phyloP scores from a whole-genome alignment of 192 early-diverging fungal genomes.

The Coemansia aciculifera region DNA sequence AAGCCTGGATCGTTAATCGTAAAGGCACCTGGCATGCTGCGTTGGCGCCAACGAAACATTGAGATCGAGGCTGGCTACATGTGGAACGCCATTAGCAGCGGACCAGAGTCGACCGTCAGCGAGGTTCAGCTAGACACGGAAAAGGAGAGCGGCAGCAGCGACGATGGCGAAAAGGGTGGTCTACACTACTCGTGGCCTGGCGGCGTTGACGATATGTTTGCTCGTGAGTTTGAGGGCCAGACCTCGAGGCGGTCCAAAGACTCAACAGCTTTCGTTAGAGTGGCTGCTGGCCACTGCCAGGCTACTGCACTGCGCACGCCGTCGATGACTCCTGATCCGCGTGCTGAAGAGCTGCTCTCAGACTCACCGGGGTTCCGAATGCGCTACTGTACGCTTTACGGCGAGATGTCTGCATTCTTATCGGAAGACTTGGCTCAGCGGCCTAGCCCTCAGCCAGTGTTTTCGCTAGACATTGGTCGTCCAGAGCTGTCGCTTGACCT shows the following conservation, averaged over 20 bases:
- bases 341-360: conserved; percentile 38
- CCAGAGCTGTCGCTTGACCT: conserved; percentile 48
- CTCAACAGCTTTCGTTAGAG: conserved; percentile 45
- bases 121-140: conserved; percentile 9
- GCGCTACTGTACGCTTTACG: conserved; percentile 34
- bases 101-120: conserved; percentile 19
- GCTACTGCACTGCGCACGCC: conserved; percentile 36
- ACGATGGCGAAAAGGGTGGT: not conserved
- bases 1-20: conserved; percentile 22
- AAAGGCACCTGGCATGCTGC: conserved; percentile 38
- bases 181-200: conserved; percentile 23
- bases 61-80: conserved; percentile 42
- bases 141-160: not conserved
- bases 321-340: conserved; percentile 50
- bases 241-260: conserved; percentile 28
- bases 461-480: conserved; percentile 31
- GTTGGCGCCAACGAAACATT: conserved; percentile 47
- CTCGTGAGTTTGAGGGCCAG: conserved; percentile 19
- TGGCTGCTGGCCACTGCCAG: conserved; percentile 34
- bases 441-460: conserved; percentile 45
- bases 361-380: conserved; percentile 36
- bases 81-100: conserved; percentile 46
- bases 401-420: conserved; percentile 55
- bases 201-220: conserved; percentile 16
- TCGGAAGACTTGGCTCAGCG: conserved; percentile 45